These are phyloP conservation scores for Trypanosoma theileri DNA, from an alignment of 208 protist species.

Conservation along the genomic window DNA sequence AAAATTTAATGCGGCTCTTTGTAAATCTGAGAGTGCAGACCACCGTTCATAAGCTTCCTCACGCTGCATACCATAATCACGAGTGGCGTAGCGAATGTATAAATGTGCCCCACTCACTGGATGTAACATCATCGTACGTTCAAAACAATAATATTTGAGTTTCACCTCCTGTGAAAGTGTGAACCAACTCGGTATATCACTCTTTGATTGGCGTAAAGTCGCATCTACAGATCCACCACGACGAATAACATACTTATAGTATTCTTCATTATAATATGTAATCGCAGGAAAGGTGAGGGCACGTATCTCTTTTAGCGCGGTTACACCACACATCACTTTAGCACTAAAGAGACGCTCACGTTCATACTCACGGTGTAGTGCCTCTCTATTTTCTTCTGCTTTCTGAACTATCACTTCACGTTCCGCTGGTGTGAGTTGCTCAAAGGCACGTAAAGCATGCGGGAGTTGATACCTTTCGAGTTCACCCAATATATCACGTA, in stretches of 20 bases:
- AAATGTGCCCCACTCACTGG: conserved; percentile 51
- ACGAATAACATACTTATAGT: conserved; percentile 37
- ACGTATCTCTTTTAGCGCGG: conserved; percentile 56
- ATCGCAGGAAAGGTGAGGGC: conserved; percentile 38
- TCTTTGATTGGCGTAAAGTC: not conserved
- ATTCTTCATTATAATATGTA: conserved; percentile 34
- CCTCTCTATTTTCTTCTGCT: conserved; percentile 17
- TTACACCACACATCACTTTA: conserved; percentile 51
- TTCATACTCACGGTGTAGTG: conserved; percentile 35
- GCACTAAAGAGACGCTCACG: conserved; percentile 45
- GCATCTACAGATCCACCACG: conserved; percentile 41
- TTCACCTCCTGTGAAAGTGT: conserved; percentile 44
- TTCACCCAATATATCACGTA: conserved; percentile 23
- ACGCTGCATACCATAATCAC: conserved; percentile 72
- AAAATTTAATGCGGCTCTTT: conserved; percentile 78
- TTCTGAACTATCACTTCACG: conserved; percentile 33
- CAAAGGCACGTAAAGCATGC: conserved; percentile 25
- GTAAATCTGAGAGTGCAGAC: conserved; percentile 52
- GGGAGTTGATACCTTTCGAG: conserved; percentile 20
- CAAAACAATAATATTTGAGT: conserved; percentile 61
- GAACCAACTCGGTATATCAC: conserved; percentile 28
- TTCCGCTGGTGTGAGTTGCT: conserved; percentile 35
- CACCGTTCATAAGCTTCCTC: conserved; percentile 43
- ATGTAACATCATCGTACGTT: conserved; percentile 19
- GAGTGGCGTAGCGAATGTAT: conserved; percentile 57